Conservation (phyloP, 1,139 yeast species). For the Pichia cactophila region DNA sequence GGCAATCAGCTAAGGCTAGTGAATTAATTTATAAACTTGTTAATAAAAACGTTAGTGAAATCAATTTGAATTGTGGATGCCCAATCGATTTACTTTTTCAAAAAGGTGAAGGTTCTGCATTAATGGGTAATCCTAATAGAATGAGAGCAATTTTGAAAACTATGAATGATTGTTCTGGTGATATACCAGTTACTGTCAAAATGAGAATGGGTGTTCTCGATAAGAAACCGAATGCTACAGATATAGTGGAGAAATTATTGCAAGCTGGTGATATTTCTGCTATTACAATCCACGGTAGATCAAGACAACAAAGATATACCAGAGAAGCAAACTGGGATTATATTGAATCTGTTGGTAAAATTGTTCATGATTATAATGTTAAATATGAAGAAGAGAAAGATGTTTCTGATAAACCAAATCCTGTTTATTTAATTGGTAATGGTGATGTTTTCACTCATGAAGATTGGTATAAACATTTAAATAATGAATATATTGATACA, state of each 20-base stretch:
- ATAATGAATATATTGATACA: slow-evolving; percentile 70
- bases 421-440: slow-evolving; percentile 70
- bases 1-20: slow-evolving; percentile 91
- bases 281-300: slow-evolving; percentile 90
- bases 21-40: slow-evolving; percentile 61
- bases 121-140: slow-evolving; percentile 83
- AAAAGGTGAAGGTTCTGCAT: slow-evolving; percentile 94
- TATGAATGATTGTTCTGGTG: slow-evolving; percentile 85
- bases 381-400: slow-evolving; percentile 51
- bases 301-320: slow-evolving; percentile 92
- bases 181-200: slow-evolving; percentile 85
- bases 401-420: slow-evolving; percentile 38
- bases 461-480: slow-evolving; percentile 81
- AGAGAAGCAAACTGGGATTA: slow-evolving; percentile 91
- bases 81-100: slow-evolving; percentile 89
- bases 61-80: slow-evolving; percentile 93
- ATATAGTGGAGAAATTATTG: slow-evolving; percentile 61
- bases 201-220: slow-evolving; percentile 88
- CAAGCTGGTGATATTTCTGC: slow-evolving; percentile 68
- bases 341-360: slow-evolving; percentile 63
- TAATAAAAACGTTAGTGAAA: slow-evolving; percentile 52
- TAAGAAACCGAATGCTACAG: slow-evolving; percentile 76
- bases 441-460: slow-evolving; percentile 86
- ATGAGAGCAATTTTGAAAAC: slow-evolving; percentile 72
- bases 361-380: slow-evolving; percentile 54